A percentile compares a stretch with the other conserved stretches of the same genome.
phyloP scores from a whole-genome alignment of 257 asterid species.

The Haberlea rhodopensis region DNA sequence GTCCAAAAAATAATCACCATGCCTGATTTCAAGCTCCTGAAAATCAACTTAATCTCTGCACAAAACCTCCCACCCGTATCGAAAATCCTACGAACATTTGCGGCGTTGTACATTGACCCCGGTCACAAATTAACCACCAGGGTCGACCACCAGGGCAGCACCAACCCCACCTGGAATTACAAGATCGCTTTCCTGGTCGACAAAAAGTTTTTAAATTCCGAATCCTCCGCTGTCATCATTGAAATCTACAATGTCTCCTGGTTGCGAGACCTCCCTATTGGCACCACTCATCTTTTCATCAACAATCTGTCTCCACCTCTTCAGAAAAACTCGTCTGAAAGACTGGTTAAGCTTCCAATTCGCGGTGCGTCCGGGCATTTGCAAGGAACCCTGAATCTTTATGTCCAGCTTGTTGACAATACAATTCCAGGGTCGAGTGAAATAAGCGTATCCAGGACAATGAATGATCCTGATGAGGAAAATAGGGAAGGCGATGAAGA shows the following conservation, averaged over 20 bases:
- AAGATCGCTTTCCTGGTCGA: conserved; percentile 59
- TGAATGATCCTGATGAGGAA: neutral
- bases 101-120: conserved; percentile 61
- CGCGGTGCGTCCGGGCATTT: conserved; percentile 68
- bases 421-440: conserved; percentile 27
- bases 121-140: conserved; percentile 67
- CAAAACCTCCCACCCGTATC: conserved; percentile 80
- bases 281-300: conserved; percentile 56
- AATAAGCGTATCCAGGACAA: conserved; percentile 14
- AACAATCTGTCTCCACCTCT: conserved; percentile 49
- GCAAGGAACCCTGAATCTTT: conserved; percentile 57
- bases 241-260: conserved; percentile 82
- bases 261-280: conserved; percentile 83
- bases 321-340: conserved; percentile 29
- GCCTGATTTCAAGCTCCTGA: conserved; percentile 45
- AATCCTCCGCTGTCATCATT: conserved; percentile 41
- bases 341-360: conserved; percentile 47
- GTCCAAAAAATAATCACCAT: conserved; percentile 20
- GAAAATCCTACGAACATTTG: conserved; percentile 72
- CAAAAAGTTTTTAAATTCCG: conserved; percentile 42
- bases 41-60: conserved; percentile 63
- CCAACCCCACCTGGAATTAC: conserved; percentile 79
- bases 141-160: conserved; percentile 72
- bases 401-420: conserved; percentile 46
- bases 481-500: neutral